Percentiles rank a stretch among this genome's conserved stretches.
These are phyloP conservation scores for Ehretia macrophylla DNA, from an alignment of 257 asterid genomes.

Conservation along the genomic window DNA sequence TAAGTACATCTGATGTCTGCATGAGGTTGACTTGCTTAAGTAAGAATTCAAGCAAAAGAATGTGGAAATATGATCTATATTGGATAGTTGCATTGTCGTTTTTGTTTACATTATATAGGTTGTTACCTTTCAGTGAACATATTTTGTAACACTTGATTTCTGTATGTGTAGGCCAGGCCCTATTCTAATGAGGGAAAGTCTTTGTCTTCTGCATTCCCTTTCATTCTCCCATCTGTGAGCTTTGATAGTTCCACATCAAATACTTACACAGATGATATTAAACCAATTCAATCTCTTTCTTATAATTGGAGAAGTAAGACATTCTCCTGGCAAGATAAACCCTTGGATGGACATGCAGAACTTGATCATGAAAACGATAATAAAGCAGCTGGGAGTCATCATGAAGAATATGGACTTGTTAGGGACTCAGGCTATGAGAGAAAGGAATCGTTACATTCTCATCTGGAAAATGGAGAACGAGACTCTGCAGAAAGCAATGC, in stretches of 20 bases:
- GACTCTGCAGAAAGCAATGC: slow-evolving; percentile 52
- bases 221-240: slow-evolving; percentile 50
- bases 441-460: slow-evolving; percentile 17
- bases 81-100: not conserved
- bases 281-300: slow-evolving; percentile 47
- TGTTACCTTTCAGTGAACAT: slow-evolving; percentile 4
- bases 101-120: too few species aligned
- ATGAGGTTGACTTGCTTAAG: too few species aligned
- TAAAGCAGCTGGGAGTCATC: slow-evolving; percentile 13
- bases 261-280: slow-evolving; percentile 28
- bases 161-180: slow-evolving; percentile 57
- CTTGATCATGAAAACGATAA: slow-evolving; percentile 23
- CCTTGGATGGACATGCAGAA: slow-evolving; percentile 50
- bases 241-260: slow-evolving; percentile 48
- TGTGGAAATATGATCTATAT: not conserved
- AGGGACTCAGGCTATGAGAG: slow-evolving; percentile 10
- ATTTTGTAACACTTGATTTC: slow-evolving; percentile 30
- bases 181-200: slow-evolving; percentile 56
- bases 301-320: slow-evolving; percentile 72
- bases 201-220: slow-evolving; percentile 47
- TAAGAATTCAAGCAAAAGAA: not conserved
- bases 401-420: slow-evolving; percentile 16
- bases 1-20: too few species aligned
- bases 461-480: slow-evolving; percentile 37
- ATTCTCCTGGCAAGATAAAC: slow-evolving; percentile 64